Percentiles rank a stretch among this genome's conserved stretches.
These are phyloP conservation scores for Pseudozyma pruni DNA, from an alignment of 1,284 basidiomycete species.

Conservation along the genomic window DNA sequence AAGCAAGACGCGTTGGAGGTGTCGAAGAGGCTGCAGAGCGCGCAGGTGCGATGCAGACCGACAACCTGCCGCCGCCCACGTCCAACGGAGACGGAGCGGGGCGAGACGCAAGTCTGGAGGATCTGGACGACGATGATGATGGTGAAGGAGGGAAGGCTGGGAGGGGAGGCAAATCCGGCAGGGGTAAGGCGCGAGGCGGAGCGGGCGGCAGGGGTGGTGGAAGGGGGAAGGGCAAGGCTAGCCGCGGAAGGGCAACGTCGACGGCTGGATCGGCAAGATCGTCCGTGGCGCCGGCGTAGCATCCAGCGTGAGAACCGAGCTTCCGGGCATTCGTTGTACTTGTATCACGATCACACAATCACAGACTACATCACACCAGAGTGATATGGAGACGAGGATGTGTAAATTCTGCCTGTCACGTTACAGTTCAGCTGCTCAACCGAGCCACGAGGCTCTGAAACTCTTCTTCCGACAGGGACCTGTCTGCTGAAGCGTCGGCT, in stretches of 20 bases:
- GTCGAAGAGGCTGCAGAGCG: slow-evolving; percentile 59
- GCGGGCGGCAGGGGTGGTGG: slow-evolving; percentile 20
- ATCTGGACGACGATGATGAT: slow-evolving; percentile 29
- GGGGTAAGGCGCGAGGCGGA: slow-evolving; percentile 20
- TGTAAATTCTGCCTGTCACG: background rate
- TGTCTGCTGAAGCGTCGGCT: background rate
- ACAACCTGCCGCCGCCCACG: slow-evolving; percentile 32
- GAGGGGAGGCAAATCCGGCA: slow-evolving; percentile 17
- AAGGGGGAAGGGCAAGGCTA: slow-evolving; percentile 28
- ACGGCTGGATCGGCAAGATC: slow-evolving; percentile 34
- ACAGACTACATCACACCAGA: background rate
- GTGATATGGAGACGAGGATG: too few relatives aligned
- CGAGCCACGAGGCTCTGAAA: slow-evolving; percentile 10
- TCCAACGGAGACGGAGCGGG: slow-evolving; percentile 11
- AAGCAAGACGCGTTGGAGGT: slow-evolving; percentile 60
- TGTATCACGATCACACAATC: slow-evolving; percentile 13
- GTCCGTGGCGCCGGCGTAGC: slow-evolving; percentile 27
- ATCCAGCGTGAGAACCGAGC: background rate
- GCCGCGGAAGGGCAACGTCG: slow-evolving; percentile 16
- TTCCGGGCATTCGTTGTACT: slow-evolving; percentile 13
- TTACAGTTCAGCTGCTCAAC: background rate
- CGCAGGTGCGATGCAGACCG: slow-evolving; percentile 49
- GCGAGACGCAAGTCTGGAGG: slow-evolving; percentile 16
- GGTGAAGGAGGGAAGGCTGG: slow-evolving; percentile 9
- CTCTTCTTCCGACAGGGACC: background rate